phyloP scores from a whole-genome alignment of 164 flowering plant species.

The Aristolochia californica region DNA sequence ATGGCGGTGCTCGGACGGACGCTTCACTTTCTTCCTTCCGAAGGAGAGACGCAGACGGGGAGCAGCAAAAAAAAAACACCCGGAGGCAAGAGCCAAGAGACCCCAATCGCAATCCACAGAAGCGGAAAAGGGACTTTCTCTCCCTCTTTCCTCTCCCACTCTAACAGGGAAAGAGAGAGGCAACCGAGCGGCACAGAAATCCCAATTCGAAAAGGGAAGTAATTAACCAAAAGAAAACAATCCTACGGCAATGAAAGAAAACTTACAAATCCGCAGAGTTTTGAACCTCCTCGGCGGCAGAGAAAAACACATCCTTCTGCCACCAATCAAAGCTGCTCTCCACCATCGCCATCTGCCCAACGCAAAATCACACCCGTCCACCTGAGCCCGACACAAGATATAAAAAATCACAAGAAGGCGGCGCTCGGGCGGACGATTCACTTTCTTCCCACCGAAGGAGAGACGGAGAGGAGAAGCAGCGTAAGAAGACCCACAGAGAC shows the following conservation, averaged over 20 bases:
- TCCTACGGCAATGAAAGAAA: background rate
- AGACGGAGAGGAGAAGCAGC: constrained; percentile 13
- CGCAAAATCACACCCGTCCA: background rate
- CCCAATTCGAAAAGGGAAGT: background rate
- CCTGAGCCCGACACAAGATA: background rate
- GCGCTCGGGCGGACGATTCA: constrained; percentile 7
- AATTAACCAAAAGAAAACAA: background rate
- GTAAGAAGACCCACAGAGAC: constrained; percentile 19
- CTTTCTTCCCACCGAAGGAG: constrained; percentile 5
- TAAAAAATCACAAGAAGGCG: background rate
- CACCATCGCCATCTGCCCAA: no score
- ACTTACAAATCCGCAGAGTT: constrained; percentile 80
- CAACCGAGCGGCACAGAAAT: background rate
- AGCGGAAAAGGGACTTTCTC: constrained; percentile 10
- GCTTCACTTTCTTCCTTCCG: constrained; percentile 1
- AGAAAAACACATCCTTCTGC: constrained; percentile 76
- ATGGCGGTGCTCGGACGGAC: constrained; percentile 6
- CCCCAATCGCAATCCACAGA: constrained; percentile 31
- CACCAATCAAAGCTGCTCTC: constrained; percentile 58
- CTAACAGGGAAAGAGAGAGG: background rate
- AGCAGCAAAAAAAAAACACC: constrained; percentile 18
- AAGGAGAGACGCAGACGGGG: constrained; percentile 9
- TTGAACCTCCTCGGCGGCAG: constrained; percentile 91
- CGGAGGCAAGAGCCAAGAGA: constrained; percentile 11
- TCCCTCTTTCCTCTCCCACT: constrained; percentile 28